Conservation (phyloP, 306 rosid species). For the Rosa persica region DNA sequence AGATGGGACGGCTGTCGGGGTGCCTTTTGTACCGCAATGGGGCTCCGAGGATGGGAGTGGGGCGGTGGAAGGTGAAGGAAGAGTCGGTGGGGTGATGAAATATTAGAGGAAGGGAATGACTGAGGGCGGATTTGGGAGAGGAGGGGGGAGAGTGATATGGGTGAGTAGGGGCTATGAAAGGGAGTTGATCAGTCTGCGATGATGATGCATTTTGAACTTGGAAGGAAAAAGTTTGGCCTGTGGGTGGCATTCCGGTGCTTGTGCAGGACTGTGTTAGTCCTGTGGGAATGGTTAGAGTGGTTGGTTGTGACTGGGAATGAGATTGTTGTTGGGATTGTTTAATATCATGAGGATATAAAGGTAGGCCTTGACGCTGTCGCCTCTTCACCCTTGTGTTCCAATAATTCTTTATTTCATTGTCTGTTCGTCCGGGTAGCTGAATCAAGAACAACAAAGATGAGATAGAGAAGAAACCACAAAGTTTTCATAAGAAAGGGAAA, state of each 20-base stretch:
- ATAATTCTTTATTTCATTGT: constrained; percentile 88
- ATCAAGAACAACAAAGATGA: not conserved
- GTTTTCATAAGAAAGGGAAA: not conserved
- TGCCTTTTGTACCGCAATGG: constrained; percentile 56
- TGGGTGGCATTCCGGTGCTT: constrained; percentile 18
- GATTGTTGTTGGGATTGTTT: constrained; percentile 17
- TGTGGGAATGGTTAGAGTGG: constrained; percentile 26
- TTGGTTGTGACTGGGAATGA: constrained; percentile 18
- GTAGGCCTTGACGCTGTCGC: constrained; percentile 77
- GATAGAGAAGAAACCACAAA: not conserved
- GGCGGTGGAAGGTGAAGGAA: constrained; percentile 63
- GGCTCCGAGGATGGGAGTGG: constrained; percentile 46
- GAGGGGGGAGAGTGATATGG: constrained; percentile 45
- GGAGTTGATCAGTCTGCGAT: constrained; percentile 19
- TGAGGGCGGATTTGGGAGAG: constrained; percentile 33
- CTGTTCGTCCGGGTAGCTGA: constrained; percentile 93
- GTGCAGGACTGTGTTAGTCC: constrained; percentile 24
- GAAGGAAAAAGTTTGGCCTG: constrained; percentile 27
- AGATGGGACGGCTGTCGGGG: constrained; percentile 12
- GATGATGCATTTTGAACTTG: constrained; percentile 27
- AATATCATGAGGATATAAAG: constrained; percentile 57
- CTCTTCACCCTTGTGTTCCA: constrained; percentile 92
- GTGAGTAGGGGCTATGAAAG: constrained; percentile 31
- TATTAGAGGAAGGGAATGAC: constrained; percentile 18
- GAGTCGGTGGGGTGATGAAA: constrained; percentile 14